These are phyloP conservation scores for Alternaria sp. DNA, from an alignment of 2,329 filamentous ascomycete species.

Conservation along the genomic window DNA sequence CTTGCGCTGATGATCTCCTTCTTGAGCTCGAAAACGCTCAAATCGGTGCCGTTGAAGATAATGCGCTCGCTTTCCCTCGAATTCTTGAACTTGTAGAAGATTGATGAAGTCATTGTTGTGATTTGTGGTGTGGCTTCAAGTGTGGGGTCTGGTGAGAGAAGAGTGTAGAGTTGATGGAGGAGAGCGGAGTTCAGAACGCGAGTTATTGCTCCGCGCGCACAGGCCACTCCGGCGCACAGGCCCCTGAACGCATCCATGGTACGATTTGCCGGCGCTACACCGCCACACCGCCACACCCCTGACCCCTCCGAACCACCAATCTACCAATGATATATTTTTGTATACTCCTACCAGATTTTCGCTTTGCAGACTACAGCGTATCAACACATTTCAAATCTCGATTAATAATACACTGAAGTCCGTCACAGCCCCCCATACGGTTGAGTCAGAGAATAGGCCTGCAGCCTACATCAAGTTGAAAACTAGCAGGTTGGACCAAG, in stretches of 20 bases:
- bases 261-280: background rate
- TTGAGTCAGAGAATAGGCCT: background rate
- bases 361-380: background rate
- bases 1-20: constrained; percentile 97
- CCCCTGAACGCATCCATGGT: background rate
- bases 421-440: background rate
- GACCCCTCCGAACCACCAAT: background rate
- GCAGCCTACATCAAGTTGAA: background rate
- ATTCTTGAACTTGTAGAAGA: constrained; percentile 99
- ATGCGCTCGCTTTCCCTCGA: constrained; percentile 94
- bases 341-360: background rate
- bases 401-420: background rate
- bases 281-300: background rate
- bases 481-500: background rate
- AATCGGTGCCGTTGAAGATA: constrained; percentile 95
- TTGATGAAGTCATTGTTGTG: constrained; percentile 86
- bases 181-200: background rate
- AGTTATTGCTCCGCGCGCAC: constrained; percentile 2
- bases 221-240: background rate
- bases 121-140: constrained; percentile 9
- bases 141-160: constrained; percentile 10
- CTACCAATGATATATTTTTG: background rate
- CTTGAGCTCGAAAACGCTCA: constrained; percentile 98
- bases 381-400: background rate
- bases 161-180: constrained; percentile 9